These are phyloP conservation scores for Capillidium heterosporum DNA, from an alignment of 371 early-diverging fungal genomes.

Conservation along the genomic window DNA sequence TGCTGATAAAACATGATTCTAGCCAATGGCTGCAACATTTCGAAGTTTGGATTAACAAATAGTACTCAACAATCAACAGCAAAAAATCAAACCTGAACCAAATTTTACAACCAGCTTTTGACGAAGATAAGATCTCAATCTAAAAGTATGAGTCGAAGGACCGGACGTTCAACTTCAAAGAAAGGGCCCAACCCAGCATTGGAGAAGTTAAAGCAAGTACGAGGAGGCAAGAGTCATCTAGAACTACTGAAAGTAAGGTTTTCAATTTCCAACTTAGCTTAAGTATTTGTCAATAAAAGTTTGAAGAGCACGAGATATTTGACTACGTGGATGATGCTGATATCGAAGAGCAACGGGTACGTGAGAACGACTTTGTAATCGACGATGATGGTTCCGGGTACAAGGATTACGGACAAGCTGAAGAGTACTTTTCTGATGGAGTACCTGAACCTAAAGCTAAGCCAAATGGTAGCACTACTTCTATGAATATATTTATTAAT, in stretches of 20 bases:
- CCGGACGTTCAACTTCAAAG: not conserved
- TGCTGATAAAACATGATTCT: too few species aligned
- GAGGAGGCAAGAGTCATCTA: not conserved
- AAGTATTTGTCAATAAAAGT: not conserved
- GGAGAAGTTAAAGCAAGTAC: not conserved
- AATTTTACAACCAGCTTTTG: too few species aligned
- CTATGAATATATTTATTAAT: too few species aligned
- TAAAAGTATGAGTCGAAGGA: slow-evolving; percentile 9
- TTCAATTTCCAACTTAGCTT: not conserved
- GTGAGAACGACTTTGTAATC: slow-evolving; percentile 54
- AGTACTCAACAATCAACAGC: too few species aligned
- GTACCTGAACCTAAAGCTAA: slow-evolving; percentile 26
- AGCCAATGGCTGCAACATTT: too few species aligned
- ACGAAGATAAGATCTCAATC: too few species aligned
- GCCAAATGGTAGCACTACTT: too few species aligned
- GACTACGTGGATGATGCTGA: slow-evolving; percentile 39
- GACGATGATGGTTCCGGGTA: slow-evolving; percentile 76
- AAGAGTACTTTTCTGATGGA: slow-evolving; percentile 22
- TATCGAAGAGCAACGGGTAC: slow-evolving; percentile 9
- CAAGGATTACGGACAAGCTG: slow-evolving; percentile 45
- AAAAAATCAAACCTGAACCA: too few species aligned
- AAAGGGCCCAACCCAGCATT: not conserved
- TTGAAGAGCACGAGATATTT: slow-evolving; percentile 24
- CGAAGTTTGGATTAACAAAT: too few species aligned
- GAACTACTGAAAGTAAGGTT: not conserved